Conservation (phyloP, 23 red algal species). For the Chondrus crispus region DNA sequence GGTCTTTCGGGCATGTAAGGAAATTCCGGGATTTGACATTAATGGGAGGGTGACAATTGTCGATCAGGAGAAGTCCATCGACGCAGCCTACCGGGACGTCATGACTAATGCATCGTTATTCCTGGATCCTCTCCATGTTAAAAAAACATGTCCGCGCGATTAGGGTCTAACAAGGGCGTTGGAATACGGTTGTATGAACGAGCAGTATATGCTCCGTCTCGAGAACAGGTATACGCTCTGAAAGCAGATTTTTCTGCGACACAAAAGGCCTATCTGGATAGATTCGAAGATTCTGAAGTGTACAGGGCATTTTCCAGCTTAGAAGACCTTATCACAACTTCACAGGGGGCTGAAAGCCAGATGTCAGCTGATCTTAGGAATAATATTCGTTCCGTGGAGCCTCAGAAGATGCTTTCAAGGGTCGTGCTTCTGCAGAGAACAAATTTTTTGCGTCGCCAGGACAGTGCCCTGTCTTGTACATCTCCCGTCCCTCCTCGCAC, state of each 20-base stretch:
- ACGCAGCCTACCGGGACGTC: slow-evolving; percentile 23
- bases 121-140: slow-evolving; percentile 32
- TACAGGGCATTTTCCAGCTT: background rate
- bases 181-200: background rate
- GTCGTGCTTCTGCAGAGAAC: background rate
- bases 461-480: background rate
- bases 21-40: slow-evolving; percentile 14
- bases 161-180: background rate
- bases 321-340: background rate
- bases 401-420: background rate
- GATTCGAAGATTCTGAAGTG: background rate
- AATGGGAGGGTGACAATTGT: background rate
- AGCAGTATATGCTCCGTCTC: background rate
- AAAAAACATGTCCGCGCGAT: slow-evolving; percentile 17
- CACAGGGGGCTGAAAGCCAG: background rate
- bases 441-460: background rate
- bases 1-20: slow-evolving; percentile 10
- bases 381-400: background rate
- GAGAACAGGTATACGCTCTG: background rate
- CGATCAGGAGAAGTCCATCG: slow-evolving; percentile 29
- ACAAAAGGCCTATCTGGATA: background rate
- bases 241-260: too few species aligned
- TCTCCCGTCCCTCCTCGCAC: background rate
- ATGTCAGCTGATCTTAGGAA: background rate
- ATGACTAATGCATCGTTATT: slow-evolving; percentile 1